These are phyloP conservation scores for Phialophora tarda DNA, from an alignment of 2,329 filamentous ascomycete species.

Conservation along the genomic window DNA sequence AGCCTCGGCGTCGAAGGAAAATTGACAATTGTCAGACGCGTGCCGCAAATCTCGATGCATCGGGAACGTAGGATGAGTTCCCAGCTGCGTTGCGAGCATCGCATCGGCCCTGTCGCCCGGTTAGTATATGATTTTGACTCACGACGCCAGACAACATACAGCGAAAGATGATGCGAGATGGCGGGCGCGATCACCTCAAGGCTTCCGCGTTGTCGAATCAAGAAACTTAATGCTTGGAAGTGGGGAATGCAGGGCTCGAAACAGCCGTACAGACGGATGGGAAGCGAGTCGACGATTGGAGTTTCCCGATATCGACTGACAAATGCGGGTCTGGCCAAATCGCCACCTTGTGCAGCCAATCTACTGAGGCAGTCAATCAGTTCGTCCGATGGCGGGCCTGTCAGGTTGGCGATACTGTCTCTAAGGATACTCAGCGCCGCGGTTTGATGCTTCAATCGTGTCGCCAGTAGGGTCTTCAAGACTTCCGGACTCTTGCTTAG, in stretches of 20 bases:
- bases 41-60: neutral
- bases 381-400: constrained; percentile 4
- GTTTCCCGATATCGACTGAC: neutral
- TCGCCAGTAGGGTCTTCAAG: neutral
- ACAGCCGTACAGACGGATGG: neutral
- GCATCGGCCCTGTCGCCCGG: neutral
- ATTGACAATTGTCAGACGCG: neutral
- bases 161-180: constrained; percentile 2
- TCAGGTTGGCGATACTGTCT: neutral
- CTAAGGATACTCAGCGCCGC: neutral
- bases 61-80: constrained; percentile 1
- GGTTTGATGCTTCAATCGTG: constrained; percentile 7
- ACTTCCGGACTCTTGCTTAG: neutral
- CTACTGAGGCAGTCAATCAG: constrained; percentile 3
- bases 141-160: neutral
- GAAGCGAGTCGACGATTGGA: neutral
- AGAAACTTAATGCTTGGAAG: neutral
- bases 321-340: neutral
- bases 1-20: neutral
- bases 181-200: constrained; percentile 1
- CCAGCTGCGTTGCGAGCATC: neutral
- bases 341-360: neutral
- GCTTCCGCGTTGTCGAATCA: constrained; percentile 6
- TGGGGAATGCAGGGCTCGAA: constrained; percentile 4
- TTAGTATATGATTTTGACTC: neutral